Conservation (phyloP, 305 asterid species). For the Striga hermonthica region DNA sequence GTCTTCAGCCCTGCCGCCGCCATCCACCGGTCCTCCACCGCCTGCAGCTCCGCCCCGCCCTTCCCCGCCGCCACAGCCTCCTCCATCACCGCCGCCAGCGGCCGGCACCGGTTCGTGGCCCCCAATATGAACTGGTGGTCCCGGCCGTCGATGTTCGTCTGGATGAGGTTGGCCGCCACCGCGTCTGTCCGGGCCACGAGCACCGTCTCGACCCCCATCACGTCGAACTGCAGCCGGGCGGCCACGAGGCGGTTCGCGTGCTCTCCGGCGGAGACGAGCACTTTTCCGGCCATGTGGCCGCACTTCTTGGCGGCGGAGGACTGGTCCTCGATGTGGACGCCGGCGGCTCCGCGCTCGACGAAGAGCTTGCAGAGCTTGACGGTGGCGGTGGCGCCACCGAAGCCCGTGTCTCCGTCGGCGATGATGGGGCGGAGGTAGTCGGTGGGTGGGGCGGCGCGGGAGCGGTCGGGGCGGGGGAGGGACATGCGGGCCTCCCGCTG, state of each 20-base stretch:
- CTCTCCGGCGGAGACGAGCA: conserved; percentile 80
- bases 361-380: conserved; percentile 90
- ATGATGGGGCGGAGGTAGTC: conserved; percentile 91
- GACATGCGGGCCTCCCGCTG: conserved; percentile 89
- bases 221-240: conserved; percentile 87
- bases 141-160: conserved; percentile 79
- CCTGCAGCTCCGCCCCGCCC: conserved; percentile 73
- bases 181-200: conserved; percentile 92
- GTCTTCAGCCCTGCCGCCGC: conserved; percentile 70
- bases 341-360: conserved; percentile 98
- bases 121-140: conserved; percentile 91
- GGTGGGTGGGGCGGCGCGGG: conserved; percentile 60
- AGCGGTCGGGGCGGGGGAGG: conserved; percentile 78
- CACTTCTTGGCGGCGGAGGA: conserved; percentile 89
- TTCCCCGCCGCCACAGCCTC: conserved; percentile 88
- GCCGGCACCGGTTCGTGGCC: conserved; percentile 71
- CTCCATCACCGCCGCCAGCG: conserved; percentile 57
- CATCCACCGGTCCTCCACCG: conserved; percentile 81
- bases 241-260: conserved; percentile 94
- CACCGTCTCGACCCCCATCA: conserved; percentile 93
- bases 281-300: conserved; percentile 99
- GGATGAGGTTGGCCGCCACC: conserved; percentile 82
- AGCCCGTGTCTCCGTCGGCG: conserved; percentile 97
- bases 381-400: conserved; percentile 97
- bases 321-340: conserved; percentile 97